These are phyloP conservation scores for Amaranthus hypochondriacus DNA, from an alignment of 148 eudicot genomes.

Conservation along the genomic window DNA sequence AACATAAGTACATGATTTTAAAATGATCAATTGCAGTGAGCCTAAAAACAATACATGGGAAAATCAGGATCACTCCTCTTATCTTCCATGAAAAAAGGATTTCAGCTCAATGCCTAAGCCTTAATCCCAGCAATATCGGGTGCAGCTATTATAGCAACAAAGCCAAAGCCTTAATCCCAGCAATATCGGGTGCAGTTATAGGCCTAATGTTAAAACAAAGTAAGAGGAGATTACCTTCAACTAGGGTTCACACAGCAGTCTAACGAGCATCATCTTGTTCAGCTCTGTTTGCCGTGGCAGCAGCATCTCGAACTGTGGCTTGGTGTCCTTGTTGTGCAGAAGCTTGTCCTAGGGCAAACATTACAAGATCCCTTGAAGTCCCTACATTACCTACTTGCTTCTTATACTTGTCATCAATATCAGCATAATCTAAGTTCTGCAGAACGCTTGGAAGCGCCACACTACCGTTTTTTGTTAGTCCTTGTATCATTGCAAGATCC, in stretches of 20 bases:
- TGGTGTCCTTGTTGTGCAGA: constrained; percentile 1
- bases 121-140: neutral
- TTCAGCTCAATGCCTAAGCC: too few species aligned
- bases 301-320: constrained; percentile 12
- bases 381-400: constrained; percentile 13
- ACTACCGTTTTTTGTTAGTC: constrained; percentile 26
- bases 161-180: neutral
- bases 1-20: too few species aligned
- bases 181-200: neutral
- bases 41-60: too few species aligned
- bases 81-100: too few species aligned
- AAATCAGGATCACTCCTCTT: too few species aligned
- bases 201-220: neutral
- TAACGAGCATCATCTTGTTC: constrained; percentile 18
- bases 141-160: neutral
- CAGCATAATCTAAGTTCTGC: constrained; percentile 33
- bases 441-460: constrained; percentile 26
- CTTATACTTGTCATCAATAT: constrained; percentile 30
- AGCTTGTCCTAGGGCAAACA: constrained; percentile 14
- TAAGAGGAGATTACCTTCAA: constrained; percentile 23
- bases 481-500: constrained; percentile 31
- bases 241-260: neutral
- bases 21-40: too few species aligned
- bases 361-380: constrained; percentile 19
- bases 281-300: constrained; percentile 10